Evolutionary conservation across 2,329 filamentous ascomycete genomes (phyloP), one percentile per base, ranked within the genome.

Genomic region (Gremmenia infestans): DNA sequence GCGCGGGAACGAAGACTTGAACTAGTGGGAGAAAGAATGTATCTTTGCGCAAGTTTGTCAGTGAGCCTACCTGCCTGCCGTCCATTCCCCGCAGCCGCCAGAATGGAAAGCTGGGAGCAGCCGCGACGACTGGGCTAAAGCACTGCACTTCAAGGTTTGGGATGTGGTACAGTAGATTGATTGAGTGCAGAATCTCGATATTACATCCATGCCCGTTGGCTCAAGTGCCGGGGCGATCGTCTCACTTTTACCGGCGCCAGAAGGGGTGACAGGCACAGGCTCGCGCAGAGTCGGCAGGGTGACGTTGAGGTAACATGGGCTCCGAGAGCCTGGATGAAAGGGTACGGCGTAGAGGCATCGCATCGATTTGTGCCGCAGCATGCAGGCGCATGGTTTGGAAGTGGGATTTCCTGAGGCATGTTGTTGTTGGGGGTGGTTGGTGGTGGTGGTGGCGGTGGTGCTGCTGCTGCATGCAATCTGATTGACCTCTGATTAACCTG

Each of bases 191-290:
- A 22, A 28, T 52, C 22, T 23, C 37, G 32, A 50, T 22, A 42
- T 42, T 19, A 19, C 39, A 45, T 45, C 42, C 42, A 22, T 45
- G 50, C 35, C 28, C 14, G 36, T 22, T 45, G n/a, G 36, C 22
- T 14, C 50, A 47, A 53, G 50, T 53, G 50, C 50, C 50, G 50
- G 50, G 22, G 9, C 15, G 37, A 52, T 52, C 50, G 37, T 52
- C 50, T 43, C 50, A 52, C 50, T 37, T 37, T 32, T 52, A 35
- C 50, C 50, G 50, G 50, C 50, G 50, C 50, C 50, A 52, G 35
- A 23, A 42, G 15, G 19, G 32, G n/a, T 49, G 28, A 49, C 47
- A 42, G 19, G 3, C 11, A 42, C 22, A 36, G 50, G 42, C 40
- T 17, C 25, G 23, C 40, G 25, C 25, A 22, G 7, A 11, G 40